Percentiles rank a stretch among this genome's conserved stretches.
These are phyloP conservation scores for Ophiocordyceps camponoti-floridani DNA, from an alignment of 2,329 filamentous ascomycete genomes.

Conservation along the genomic window DNA sequence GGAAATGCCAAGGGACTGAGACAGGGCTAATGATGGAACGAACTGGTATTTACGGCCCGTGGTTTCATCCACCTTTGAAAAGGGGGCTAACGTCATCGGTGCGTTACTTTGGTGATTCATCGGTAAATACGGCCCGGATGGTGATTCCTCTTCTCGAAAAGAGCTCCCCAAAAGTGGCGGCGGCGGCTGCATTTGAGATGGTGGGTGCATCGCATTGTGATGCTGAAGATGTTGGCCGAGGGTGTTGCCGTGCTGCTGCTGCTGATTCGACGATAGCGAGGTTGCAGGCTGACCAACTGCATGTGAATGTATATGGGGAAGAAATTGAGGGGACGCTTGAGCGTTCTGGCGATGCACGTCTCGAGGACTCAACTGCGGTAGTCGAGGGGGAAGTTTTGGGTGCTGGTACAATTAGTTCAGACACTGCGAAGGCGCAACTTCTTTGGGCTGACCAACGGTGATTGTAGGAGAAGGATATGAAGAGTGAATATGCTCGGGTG, in stretches of 20 bases:
- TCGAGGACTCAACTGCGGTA: conserved; percentile 7
- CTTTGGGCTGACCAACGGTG: conserved; percentile 5
- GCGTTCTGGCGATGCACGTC: background rate
- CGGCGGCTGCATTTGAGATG: conserved; percentile 4
- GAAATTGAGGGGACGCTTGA: background rate
- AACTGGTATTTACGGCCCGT: conserved; percentile 18
- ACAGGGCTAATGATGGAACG: background rate
- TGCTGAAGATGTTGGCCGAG: conserved; percentile 1
- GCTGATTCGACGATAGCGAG: background rate
- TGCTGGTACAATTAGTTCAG: conserved; percentile 1
- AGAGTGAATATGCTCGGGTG: conserved; percentile 12
- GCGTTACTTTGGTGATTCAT: conserved; percentile 5
- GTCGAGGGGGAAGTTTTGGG: conserved; percentile 5
- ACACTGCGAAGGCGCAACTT: conserved; percentile 3
- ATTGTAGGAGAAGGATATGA: conserved; percentile 9
- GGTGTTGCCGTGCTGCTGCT: background rate
- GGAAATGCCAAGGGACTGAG: background rate
- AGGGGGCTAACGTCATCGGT: conserved; percentile 8
- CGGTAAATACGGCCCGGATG: conserved; percentile 2
- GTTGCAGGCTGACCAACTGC: background rate
- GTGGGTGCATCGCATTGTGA: conserved; percentile 2
- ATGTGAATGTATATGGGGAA: background rate
- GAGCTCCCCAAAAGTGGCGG: conserved; percentile 2
- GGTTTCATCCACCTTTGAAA: conserved; percentile 16
- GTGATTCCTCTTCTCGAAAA: conserved; percentile 8